These are phyloP conservation scores for Escovopsis weberi DNA, from an alignment of 2,329 filamentous ascomycete species.

Conservation along the genomic window DNA sequence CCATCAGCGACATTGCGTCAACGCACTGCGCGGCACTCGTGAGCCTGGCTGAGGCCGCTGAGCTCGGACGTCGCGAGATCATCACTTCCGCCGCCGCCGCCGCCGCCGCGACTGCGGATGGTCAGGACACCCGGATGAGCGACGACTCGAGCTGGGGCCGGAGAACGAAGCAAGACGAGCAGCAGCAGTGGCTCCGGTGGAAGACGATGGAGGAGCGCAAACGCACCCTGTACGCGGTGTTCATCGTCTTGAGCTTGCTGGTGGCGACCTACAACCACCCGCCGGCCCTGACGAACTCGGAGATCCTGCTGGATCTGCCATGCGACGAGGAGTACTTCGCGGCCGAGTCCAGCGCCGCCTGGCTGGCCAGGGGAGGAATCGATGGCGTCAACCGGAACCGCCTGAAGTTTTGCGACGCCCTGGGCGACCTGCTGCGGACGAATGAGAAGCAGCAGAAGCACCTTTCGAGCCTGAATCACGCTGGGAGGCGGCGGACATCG, in stretches of 20 bases:
- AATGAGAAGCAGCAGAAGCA: constrained; percentile 48
- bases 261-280: constrained; percentile 89
- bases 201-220: constrained; percentile 81
- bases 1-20: constrained; percentile 77
- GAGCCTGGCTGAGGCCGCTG: constrained; percentile 80
- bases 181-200: constrained; percentile 66
- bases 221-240: constrained; percentile 81
- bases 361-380: constrained; percentile 62
- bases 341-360: constrained; percentile 69
- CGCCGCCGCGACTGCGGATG: neutral
- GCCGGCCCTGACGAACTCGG: constrained; percentile 83
- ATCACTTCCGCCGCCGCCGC: constrained; percentile 28
- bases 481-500: neutral
- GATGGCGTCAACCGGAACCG: constrained; percentile 54
- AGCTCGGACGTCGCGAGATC: constrained; percentile 40
- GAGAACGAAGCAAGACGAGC: constrained; percentile 36
- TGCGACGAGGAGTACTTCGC: constrained; percentile 88
- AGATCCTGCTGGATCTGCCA: constrained; percentile 76
- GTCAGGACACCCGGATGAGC: constrained; percentile 41
- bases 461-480: constrained; percentile 9
- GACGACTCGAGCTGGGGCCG: constrained; percentile 35
- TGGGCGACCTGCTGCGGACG: constrained; percentile 67
- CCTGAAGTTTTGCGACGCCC: constrained; percentile 66
- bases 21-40: constrained; percentile 86
- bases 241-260: constrained; percentile 78